Conservation (phyloP, 139 green algal species). For the Auxenochlorella pyrenoidosa region DNA sequence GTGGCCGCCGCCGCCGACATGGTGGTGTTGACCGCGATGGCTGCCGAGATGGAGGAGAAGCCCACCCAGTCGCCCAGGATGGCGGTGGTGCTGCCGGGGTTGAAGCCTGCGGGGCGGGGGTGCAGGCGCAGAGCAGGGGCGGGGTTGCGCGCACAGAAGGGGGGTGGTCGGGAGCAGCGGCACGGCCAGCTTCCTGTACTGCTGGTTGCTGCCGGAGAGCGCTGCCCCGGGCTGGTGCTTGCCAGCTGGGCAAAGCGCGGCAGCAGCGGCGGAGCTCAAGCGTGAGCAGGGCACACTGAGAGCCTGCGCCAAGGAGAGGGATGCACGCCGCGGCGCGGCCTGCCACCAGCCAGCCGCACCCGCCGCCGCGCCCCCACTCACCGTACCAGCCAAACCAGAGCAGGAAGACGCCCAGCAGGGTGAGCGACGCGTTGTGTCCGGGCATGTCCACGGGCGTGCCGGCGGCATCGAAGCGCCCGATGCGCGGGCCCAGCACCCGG, state of each 20-base stretch:
- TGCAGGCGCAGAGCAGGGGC: neutral
- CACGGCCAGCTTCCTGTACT: no score
- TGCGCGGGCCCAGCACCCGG: slow-evolving; percentile 87
- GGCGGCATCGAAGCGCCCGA: slow-evolving; percentile 91
- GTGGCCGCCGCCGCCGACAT: slow-evolving; percentile 32
- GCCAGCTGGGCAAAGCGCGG: no score
- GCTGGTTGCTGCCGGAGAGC: no score
- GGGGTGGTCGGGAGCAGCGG: neutral
- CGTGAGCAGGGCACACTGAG: no score
- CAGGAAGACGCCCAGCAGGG: slow-evolving; percentile 78
- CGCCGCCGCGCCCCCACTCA: neutral
- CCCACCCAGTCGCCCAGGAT: slow-evolving; percentile 44
- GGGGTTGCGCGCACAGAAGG: neutral
- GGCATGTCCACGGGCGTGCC: slow-evolving; percentile 83
- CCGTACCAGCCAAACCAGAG: slow-evolving; percentile 96
- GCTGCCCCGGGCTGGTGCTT: no score
- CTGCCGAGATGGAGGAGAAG: slow-evolving; percentile 28
- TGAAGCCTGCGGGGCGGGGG: slow-evolving; percentile 40
- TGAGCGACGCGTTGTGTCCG: slow-evolving; percentile 81
- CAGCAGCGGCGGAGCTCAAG: no score
- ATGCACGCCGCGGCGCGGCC: no score
- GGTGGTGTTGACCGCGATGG: slow-evolving; percentile 37
- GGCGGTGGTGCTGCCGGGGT: slow-evolving; percentile 66
- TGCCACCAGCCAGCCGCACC: no score
- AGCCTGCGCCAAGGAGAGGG: no score